Conservation (phyloP, 2,329 filamentous ascomycete genomes). For the Neocatenulostroma microsporum region DNA sequence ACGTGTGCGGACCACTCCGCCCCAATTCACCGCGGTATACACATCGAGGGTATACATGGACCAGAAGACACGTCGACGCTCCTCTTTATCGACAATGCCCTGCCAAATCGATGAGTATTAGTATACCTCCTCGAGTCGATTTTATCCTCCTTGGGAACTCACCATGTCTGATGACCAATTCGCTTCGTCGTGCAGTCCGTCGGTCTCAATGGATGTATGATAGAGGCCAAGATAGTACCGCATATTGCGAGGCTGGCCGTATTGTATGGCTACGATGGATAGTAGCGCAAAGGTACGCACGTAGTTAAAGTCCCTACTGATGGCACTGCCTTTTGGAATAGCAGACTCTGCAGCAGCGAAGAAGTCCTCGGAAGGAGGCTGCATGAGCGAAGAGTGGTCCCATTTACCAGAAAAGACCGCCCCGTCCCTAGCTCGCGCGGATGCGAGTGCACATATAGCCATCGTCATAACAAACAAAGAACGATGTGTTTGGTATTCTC, state of each 20-base stretch:
- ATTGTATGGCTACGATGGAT: slow-evolving; percentile 46
- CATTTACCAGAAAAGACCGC: slow-evolving; percentile 33
- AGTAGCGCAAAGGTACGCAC: slow-evolving; percentile 43
- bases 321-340: slow-evolving; percentile 31
- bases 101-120: no score
- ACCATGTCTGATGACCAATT: slow-evolving; percentile 44
- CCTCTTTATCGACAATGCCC: slow-evolving; percentile 41
- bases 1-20: slow-evolving; percentile 38
- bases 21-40: slow-evolving; percentile 48
- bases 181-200: slow-evolving; percentile 45
- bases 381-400: slow-evolving; percentile 15
- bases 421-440: slow-evolving; percentile 44
- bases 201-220: slow-evolving; percentile 42
- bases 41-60: slow-evolving; percentile 52
- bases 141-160: no score
- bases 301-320: slow-evolving; percentile 30
- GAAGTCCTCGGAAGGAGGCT: slow-evolving; percentile 36
- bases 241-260: slow-evolving; percentile 42
- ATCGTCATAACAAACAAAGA: slow-evolving; percentile 44
- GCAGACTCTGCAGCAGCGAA: slow-evolving; percentile 36
- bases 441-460: slow-evolving; percentile 45
- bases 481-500: slow-evolving; percentile 37
- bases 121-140: no score
- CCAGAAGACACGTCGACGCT: slow-evolving; percentile 47
- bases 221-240: slow-evolving; percentile 47